Evolutionary conservation across 2,329 filamentous ascomycete species (phyloP).

Genomic region (Colletotrichum sp.): DNA sequence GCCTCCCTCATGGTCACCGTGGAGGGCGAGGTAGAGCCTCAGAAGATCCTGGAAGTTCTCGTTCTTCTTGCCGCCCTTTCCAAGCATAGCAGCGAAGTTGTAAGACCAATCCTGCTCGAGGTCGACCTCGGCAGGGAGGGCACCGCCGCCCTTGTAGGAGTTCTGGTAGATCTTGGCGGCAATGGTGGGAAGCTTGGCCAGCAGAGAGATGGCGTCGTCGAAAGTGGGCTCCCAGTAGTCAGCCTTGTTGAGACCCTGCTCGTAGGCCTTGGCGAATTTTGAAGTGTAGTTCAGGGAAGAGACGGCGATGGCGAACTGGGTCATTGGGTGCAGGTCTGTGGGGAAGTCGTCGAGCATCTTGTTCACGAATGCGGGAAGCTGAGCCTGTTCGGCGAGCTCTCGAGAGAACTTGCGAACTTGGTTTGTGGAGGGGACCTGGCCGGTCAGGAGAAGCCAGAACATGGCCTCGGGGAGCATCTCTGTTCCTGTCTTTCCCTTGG

Average conservation of each 20-base stretch:
- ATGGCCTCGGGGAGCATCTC: conserved; percentile 99
- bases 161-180: conserved; percentile 98
- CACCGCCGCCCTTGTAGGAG: conserved; percentile 75
- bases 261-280: conserved; percentile 92
- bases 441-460: conserved; percentile 98
- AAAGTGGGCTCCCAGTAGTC: conserved; percentile 99
- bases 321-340: conserved; percentile 94
- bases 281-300: conserved; percentile 96
- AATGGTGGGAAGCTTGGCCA: conserved; percentile 95
- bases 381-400: conserved; percentile 85
- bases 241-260: conserved; percentile 87
- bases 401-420: conserved; percentile 85
- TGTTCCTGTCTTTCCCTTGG: conserved; percentile 89
- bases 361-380: conserved; percentile 81
- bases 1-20: conserved; percentile 97
- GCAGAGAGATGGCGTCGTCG: conserved; percentile 89
- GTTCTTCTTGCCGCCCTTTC: conserved; percentile 85
- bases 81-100: conserved; percentile 97
- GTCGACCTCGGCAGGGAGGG: conserved; percentile 79
- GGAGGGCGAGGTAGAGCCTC: conserved; percentile 91
- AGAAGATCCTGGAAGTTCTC: conserved; percentile 96
- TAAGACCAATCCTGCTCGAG: conserved; percentile 93
- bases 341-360: conserved; percentile 92
- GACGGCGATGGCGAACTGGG: conserved; percentile 93
- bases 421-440: conserved; percentile 81